Evolutionary conservation across 805 yeast genomes (phyloP), one percentile per base, ranked within the genome.

Genomic region (Candida xyloterini): DNA sequence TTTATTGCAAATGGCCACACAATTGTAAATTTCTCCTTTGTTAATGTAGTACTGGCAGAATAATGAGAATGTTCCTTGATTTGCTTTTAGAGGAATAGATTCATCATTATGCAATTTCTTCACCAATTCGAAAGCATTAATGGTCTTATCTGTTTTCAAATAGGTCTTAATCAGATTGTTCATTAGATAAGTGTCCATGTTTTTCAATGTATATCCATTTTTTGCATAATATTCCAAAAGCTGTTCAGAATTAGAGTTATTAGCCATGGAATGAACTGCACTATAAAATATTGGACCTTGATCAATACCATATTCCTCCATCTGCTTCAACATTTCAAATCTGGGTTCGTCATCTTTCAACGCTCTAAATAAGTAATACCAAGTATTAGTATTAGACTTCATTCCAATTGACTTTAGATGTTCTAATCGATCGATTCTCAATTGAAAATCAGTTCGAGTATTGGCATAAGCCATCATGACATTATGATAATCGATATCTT

Each of bases 401-500:
- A 35, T 29, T 7, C 49, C 43, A 7, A 39, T 38, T 2, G 37
- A 35, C 22, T 41, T 30, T 22, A 55, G 27, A 7, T 25, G 32
- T 30, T 54, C 53, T 10, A 59, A 33, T 16, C 55, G 24, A 22
- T 45, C 51, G 9, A 56, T 40, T 1, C 55, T 40, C 6, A 38
- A 33, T 15, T 30, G 35, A 34, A 53, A 56, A 9, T 43, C 30
- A 1, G 56, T 45, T 3, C 36, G 43, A 3, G 44, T 33, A 18
- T 35, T 35, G 1, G 52, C 38, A 31, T 40, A 48, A 0, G 56
- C 50, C 11, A 59, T 29, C 9, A 54, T 25, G 9, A 51, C 42
- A 37, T 59, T 59, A 27, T 59, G 48, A 40, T 59, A 59, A 30
- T 59, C 63, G 8, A 55, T 43, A 38, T 59, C 62, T 28, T 49